phyloP scores from a whole-genome alignment of 225 moss, liverwort and hornwort species.

The Pseudisothecium myosuroides region DNA sequence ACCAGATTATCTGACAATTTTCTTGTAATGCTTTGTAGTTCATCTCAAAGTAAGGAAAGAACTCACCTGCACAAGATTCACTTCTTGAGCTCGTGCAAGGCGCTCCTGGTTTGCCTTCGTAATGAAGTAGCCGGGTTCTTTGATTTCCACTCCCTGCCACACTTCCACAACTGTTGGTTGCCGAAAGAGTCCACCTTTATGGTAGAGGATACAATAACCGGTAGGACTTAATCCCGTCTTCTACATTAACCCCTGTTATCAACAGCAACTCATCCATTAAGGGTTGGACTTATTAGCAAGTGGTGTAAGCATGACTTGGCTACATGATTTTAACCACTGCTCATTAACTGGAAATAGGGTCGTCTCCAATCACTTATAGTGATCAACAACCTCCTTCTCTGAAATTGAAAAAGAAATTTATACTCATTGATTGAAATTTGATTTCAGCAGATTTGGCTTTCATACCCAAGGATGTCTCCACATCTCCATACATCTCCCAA shows the following conservation, averaged over 20 bases:
- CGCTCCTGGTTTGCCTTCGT: conserved; percentile 63
- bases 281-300: neutral
- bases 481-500: neutral
- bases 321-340: no score
- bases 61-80: conserved; percentile 45
- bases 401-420: neutral
- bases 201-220: neutral
- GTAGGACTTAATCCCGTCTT: neutral
- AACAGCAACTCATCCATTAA: neutral
- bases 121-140: conserved; percentile 62
- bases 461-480: neutral
- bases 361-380: neutral
- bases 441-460: neutral
- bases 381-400: neutral
- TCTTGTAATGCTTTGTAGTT: neutral
- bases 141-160: conserved; percentile 66
- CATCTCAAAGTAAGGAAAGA: neutral
- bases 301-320: neutral
- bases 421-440: neutral
- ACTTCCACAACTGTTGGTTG: neutral
- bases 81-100: conserved; percentile 44
- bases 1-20: neutral
- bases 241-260: neutral
- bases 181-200: neutral
- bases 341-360: neutral